These are phyloP conservation scores for Viola pubescens DNA, from an alignment of 441 rosid species.

Conservation along the genomic window DNA sequence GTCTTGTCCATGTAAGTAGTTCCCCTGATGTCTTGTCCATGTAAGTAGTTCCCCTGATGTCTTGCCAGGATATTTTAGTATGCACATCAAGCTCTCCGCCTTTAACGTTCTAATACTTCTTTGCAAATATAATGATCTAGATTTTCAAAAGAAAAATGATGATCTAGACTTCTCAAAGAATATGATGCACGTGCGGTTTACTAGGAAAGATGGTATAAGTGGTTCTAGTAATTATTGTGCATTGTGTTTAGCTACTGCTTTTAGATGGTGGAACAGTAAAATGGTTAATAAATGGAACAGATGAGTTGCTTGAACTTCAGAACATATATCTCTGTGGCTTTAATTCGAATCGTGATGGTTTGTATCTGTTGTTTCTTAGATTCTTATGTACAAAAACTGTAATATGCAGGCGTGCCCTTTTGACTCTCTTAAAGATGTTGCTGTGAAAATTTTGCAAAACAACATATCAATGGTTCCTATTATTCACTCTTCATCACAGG, in stretches of 20 bases:
- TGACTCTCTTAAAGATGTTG: slow-evolving; percentile 47
- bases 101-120: background rate
- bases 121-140: background rate
- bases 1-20: slow-evolving; percentile 47
- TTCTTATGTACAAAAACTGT: background rate
- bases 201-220: background rate
- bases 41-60: slow-evolving; percentile 2
- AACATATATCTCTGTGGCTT: background rate
- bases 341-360: background rate
- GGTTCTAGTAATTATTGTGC: background rate
- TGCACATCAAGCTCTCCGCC: background rate
- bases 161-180: no score
- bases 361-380: background rate
- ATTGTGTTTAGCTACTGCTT: slow-evolving; percentile 3
- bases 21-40: background rate
- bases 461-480: slow-evolving; percentile 46
- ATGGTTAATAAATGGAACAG: background rate
- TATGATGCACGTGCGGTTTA: background rate
- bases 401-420: slow-evolving; percentile 49
- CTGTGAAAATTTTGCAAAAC: slow-evolving; percentile 46
- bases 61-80: background rate
- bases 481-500: slow-evolving; percentile 40
- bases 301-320: background rate
- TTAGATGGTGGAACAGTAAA: background rate
- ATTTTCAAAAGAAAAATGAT: no score